Base-by-base conservation (phyloP, 768 basidiomycete species). In the Lentinula aciculospora region DNA sequence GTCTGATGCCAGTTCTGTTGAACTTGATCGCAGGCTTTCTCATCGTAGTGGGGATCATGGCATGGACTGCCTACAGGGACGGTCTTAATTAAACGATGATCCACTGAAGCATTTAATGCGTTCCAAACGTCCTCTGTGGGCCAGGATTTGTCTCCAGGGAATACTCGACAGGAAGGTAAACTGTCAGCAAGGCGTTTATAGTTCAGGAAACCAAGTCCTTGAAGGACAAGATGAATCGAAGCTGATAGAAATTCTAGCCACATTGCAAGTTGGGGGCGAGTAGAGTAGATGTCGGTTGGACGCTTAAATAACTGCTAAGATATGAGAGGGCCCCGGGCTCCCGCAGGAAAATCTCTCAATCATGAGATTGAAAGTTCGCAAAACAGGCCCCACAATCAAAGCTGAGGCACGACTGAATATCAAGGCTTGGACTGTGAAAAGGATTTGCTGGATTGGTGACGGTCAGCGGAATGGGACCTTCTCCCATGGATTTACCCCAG, bases 11-110 rank as follows among this genome's bases (percentile, higher is more conserved):
- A 62, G 23, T 56, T 50, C 28, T 56, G n/a, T 34, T 54, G 32
- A 9, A 62, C 44, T 23, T 9, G 25, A 31, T 44, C 46, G 56
- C 61, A 62, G 21, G 42, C 47, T 15, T 53, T 40, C 29, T 51
- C 13, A 36, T 62, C 47, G 37, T 53, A 62, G 27, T 56, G 45
- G 19, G 57, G 58, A 48, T 56, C 48, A 50, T 61, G 61, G 34
- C 61, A 61, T 21, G 57, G 54, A 37, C 32, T 44, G 28, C 39
- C 61, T 34, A 62, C 49, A 39, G 61, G 61, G 28, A 59, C 42
- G 34, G 61, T 53, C 34, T 53, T 50, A 32, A 61, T 58, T 13
- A 61, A 21, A n/a, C 60, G 49, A 40, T 56, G 54, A n/a, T 51
- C 59, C 19, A 60, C 31, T 27, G 60, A 61, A 17, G 31, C n/a